Evolutionary conservation across 257 asterid genomes (phyloP), one percentile per base, ranked within the genome.

Genomic region (Solanum habrochaites): DNA sequence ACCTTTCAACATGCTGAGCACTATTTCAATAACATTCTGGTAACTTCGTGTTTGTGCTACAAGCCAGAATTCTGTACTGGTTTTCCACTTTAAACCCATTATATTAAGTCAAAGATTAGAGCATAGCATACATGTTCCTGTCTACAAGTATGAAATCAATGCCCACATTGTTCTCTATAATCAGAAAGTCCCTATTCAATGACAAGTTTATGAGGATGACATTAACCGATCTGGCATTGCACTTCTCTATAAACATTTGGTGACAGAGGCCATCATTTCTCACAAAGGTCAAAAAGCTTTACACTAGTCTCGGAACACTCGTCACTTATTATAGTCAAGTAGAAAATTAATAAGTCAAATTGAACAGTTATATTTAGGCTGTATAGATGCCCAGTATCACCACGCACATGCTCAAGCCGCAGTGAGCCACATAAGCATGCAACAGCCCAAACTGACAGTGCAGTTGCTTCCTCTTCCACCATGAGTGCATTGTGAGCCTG

Each of bases 381-480:
- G 43, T 80, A 88, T 67, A 71, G 77, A 58, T 70, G 80, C 35
- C 37, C 60, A 23, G 35, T 75, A 75, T 75, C 58, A 75, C 43
- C 85, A 90, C 95, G 89, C 89, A 97, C 99, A 91, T 97, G 96
- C 90, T 97, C 99, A 89, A 97, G 95, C 58, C 98, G 94, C 86
- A 97, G 93, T 87, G 99, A 90, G 69, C 99, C 99, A 89, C 99
- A 96, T 77, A 96, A 89, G 94, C 98, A 95, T 85, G 99, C 99
- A 90, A 96, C 87, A 87, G 99, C 94, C 99, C 99, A 96, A 11
- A 93, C 96, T 21, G 99, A 95, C 92, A 97, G 92, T 83, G 99
- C 95, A 91, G 95, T 89, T 77, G 99, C 98, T 91, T 97, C 99
- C 93, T 97, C 99, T 92, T 97, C 99, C 80, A 91, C 99, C 98